Percentiles rank a stretch among this genome's conserved stretches.
Conservation (phyloP, 2,329 filamentous ascomycete species). For the Arthroderma sp. region DNA sequence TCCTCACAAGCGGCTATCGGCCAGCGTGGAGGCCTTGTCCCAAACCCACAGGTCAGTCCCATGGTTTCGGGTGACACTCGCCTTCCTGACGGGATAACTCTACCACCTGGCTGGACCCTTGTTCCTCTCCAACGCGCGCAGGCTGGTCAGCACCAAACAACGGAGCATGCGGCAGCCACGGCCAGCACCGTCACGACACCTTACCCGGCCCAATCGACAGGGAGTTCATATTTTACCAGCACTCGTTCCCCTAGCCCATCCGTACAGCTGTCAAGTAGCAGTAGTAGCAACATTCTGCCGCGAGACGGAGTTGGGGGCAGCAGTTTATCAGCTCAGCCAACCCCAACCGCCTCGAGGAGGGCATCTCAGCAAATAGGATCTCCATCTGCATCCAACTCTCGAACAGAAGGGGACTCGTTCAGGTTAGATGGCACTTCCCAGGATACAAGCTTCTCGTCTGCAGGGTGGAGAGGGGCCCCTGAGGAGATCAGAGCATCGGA, state of each 20-base stretch:
- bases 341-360: no score
- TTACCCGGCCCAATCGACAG: not conserved
- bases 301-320: not conserved
- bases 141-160: no score
- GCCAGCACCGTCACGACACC: no score
- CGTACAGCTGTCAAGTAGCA: not conserved
- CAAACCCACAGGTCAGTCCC: slow-evolving; percentile 17
- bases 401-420: no score
- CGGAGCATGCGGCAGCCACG: no score
- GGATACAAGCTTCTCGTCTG: no score
- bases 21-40: slow-evolving; percentile 13
- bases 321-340: not conserved
- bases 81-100: slow-evolving; percentile 37
- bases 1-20: no score
- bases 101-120: slow-evolving; percentile 42
- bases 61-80: slow-evolving; percentile 32
- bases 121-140: slow-evolving; percentile 31
- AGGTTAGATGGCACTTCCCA: no score
- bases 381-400: no score
- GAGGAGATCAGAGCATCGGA: no score
- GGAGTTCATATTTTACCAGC: not conserved
- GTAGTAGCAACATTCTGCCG: not conserved
- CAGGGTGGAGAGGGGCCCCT: no score
- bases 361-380: no score
- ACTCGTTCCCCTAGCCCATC: not conserved